Evolutionary conservation across 805 yeast species (phyloP), one percentile per base, ranked within the genome.

Genomic region (Dipodascus geniculatus): DNA sequence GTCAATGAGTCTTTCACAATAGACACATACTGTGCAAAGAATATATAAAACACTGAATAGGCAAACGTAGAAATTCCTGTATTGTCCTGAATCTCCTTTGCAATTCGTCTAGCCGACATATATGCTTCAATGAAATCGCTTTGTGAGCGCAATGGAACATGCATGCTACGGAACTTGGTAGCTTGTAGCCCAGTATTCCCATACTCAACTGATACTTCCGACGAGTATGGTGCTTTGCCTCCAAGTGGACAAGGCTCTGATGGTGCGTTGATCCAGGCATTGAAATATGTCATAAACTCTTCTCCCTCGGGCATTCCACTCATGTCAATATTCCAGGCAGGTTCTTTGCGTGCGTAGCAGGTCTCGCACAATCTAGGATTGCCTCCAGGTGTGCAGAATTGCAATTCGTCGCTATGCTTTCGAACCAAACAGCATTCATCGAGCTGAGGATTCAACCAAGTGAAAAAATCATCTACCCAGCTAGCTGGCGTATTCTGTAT

Each of bases 191-290:
- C 57, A 1, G 66, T 66, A 0, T 67, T 59, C 0, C 70, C 68
- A 28, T 69, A 68, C 54, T 74, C 73, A 23, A 74, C 69, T 1
- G 75, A 69, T 9, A 87, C 70, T 0, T 89, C 73, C 3, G 73
- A 68, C 1, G 85, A 75, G 64, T 91, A 91, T 0, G 97, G 96
- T 0, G 97, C 97, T 63, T 86, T 85, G 1, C 99, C 99, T 2
- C 96, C 98, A 23, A 91, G 71, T 1, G 98, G 96, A 67, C 99
- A 91, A 1, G 91, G 87, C 61, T 86, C 93, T 54, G 95, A 85
- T 23, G 87, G 86, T 1, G 87, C 70, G 42, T 80, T 74, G 23
- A 91, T 86, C 99, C 99, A 91, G 47, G 84, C 79, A 22, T 78
- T 67, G 64, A 89, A 83, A 60, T 74, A 87, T 48, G 71, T 72